phyloP scores from a whole-genome alignment of 257 asterid genomes.

The Osmanthus fragrans region DNA sequence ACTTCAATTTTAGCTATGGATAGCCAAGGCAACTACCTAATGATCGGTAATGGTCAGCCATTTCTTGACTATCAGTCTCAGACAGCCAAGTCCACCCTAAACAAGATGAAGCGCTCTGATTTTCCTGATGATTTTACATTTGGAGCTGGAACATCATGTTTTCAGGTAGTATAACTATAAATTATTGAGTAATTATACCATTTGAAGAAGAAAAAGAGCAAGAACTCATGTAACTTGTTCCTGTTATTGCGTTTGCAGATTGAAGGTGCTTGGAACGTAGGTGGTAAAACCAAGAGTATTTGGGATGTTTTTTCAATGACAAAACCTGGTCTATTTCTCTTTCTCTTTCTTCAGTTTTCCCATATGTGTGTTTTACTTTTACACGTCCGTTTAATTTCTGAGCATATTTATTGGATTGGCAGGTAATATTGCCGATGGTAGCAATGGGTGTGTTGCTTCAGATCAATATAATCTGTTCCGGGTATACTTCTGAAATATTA shows the following conservation, averaged over 20 bases:
- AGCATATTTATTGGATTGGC: neutral
- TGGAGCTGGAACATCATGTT: neutral
- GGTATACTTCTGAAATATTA: constrained; percentile 13
- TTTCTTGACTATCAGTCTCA: too few relatives aligned
- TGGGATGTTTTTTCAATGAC: neutral
- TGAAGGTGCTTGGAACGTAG: neutral
- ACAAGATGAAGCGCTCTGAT: neutral
- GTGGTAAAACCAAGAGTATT: neutral
- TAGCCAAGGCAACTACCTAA: too few relatives aligned
- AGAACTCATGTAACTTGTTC: too few relatives aligned
- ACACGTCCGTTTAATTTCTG: too few relatives aligned
- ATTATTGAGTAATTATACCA: too few relatives aligned
- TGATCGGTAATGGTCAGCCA: too few relatives aligned
- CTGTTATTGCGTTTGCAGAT: neutral
- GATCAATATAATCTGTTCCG: constrained; percentile 34
- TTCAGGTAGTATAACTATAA: neutral
- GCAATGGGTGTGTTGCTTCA: constrained; percentile 43
- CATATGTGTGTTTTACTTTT: too few relatives aligned
- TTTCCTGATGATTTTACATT: neutral
- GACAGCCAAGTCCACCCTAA: neutral
- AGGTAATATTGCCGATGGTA: constrained; percentile 31
- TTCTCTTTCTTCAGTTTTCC: neutral
- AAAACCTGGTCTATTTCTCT: neutral
- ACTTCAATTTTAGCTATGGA: too few relatives aligned
- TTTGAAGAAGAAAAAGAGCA: too few relatives aligned